Base-by-base conservation (phyloP, 2,329 filamentous ascomycete species). In the Huntiella moniliformis region DNA sequence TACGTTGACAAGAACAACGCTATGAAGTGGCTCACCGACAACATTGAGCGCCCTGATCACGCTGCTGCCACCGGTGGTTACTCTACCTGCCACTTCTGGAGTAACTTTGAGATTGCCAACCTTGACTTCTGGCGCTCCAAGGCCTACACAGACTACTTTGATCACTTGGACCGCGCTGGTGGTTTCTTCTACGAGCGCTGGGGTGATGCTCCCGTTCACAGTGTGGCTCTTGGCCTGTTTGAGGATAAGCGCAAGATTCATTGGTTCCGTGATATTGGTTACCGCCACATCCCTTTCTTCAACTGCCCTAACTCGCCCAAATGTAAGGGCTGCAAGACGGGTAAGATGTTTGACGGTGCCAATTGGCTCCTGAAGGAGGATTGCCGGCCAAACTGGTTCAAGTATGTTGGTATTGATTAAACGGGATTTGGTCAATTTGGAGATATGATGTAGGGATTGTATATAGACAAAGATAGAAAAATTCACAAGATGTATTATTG, bases 251-350 rank as follows among this genome's bases (percentile, higher is more conserved):
- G 71, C 63, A 87, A 84, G 61, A 83, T 98, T 51, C 88, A 96
- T 62, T 96, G 87, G 87, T 98, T 98, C 79, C 87, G 88, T 45
- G 91, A 98, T 60, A 96, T 98, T 54, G 91, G 91, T 48, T 98
- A 98, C 65, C 86, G 95, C 57, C 91, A 98, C 56, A 87, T 96
- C 45, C 91, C 91, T 39, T 98, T 93, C 66, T 94, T 93, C 71
- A 98, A 98, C 66, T 98, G 91, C 59, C 91, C 91, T 51, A 96
- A 94, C 64, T 93, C 82, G 45, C 82, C 84, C 42, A 96, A 96
- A 62, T 96, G 88, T 60, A 79, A 73, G 53, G 84, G 83, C 53
- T 96, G 88, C 60, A 72, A 78, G n/a, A 74, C 83, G 1, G 91
- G 88, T 42, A 75, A 81, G 49, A 82, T 95, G 56, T 95, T 85